Evolutionary conservation across 2,329 filamentous ascomycete genomes (phyloP).

Genomic region (Teratosphaeria gauchensis): DNA sequence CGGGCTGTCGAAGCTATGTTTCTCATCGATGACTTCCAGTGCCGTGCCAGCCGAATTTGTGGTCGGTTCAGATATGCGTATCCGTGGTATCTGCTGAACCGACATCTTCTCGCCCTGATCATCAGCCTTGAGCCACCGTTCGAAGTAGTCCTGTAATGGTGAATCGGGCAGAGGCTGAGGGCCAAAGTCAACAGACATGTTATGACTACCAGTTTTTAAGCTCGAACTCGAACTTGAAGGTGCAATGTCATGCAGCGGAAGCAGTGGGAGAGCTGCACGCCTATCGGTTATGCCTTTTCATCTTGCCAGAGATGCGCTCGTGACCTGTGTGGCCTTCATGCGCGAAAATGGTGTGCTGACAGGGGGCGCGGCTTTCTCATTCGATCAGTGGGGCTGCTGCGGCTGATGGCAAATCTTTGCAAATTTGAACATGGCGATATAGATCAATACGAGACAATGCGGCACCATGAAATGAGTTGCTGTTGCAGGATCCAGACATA

Average conservation of each 20-base stretch:
- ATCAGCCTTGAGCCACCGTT: neutral
- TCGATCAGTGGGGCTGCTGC: neutral
- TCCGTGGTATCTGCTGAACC: neutral
- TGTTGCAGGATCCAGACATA: neutral
- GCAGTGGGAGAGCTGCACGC: neutral
- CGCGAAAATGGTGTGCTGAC: neutral
- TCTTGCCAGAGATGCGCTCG: neutral
- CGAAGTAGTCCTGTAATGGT: neutral
- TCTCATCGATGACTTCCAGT: neutral
- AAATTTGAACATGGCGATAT: neutral
- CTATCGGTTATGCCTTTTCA: neutral
- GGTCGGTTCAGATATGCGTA: neutral
- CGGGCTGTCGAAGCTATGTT: neutral
- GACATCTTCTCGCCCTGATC: neutral
- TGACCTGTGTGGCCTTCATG: neutral
- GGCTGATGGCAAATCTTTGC: neutral
- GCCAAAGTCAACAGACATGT: neutral
- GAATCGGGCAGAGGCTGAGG: neutral
- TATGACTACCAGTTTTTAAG: neutral
- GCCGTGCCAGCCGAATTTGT: neutral
- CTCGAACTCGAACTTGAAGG: neutral
- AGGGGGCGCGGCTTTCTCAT: neutral
- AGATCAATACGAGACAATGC: neutral
- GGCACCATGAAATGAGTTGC: neutral
- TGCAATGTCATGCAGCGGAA: neutral